phyloP scores from a whole-genome alignment of 768 basidiomycete species.

The Tricholoma sp. region DNA sequence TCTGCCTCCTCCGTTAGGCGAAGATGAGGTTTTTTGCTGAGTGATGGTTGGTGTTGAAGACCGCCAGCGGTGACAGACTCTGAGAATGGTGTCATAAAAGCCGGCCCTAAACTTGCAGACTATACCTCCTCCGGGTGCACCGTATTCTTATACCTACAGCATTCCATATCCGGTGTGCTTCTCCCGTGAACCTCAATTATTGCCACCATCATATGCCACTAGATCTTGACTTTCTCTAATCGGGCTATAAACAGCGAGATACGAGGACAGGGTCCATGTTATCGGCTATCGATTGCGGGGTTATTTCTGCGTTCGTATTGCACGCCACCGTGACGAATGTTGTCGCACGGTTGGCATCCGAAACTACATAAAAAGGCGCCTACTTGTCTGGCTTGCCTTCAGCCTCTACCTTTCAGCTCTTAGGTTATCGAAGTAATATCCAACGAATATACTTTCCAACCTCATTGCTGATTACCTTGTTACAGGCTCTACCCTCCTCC shows the following conservation, averaged over 20 bases:
- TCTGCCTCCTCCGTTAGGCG: conserved; percentile 62
- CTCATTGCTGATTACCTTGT: not conserved
- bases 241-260: not conserved
- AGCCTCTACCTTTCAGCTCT: not conserved
- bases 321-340: conserved; percentile 12
- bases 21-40: conserved; percentile 44
- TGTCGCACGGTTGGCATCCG: conserved; percentile 6
- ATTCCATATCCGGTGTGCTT: not conserved
- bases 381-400: not conserved
- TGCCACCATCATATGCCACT: conserved; percentile 1
- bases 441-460: not conserved
- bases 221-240: not conserved
- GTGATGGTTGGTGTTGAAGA: conserved; percentile 29
- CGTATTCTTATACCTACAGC: too few relatives aligned
- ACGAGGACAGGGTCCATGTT: conserved; percentile 3
- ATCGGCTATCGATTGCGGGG: conserved; percentile 21
- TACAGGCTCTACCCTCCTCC: conserved; percentile 35
- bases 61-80: conserved; percentile 4
- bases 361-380: conserved; percentile 8
- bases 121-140: not conserved
- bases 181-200: conserved; percentile 13
- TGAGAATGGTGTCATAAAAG: conserved; percentile 3
- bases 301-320: not conserved
- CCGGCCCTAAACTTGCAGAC: conserved; percentile 23
- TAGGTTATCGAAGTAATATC: conserved; percentile 8